Evolutionary conservation across 805 yeast genomes (phyloP).

Genomic region (Nakazawaea wyomingensis): DNA sequence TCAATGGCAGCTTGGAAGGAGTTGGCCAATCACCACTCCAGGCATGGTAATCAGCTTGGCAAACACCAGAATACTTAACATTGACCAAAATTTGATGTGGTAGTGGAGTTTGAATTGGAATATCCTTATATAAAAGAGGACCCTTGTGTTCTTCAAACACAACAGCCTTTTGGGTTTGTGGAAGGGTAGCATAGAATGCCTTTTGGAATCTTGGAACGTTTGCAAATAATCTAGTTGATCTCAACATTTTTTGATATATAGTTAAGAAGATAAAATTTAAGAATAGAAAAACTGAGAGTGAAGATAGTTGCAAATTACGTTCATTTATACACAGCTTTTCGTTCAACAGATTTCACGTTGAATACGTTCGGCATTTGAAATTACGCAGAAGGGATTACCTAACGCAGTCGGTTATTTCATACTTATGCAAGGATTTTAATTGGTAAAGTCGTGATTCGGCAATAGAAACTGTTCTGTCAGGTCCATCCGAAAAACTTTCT

Average conservation of each 20-base stretch:
- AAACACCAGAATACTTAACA: conserved; percentile 84
- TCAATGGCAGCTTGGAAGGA: conserved; percentile 65
- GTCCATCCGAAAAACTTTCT: too few species aligned
- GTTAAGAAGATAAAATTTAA: background rate
- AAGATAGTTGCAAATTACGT: too few species aligned
- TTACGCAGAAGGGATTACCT: too few species aligned
- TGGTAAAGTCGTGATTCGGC: too few species aligned
- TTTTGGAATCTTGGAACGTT: conserved; percentile 45
- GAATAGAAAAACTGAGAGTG: background rate
- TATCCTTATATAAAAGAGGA: conserved; percentile 58
- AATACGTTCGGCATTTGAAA: too few species aligned
- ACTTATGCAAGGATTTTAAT: too few species aligned
- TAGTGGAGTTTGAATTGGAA: conserved; percentile 77
- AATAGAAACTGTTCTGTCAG: too few species aligned
- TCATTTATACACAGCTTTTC: too few species aligned
- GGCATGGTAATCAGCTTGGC: conserved; percentile 93
- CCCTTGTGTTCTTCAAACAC: conserved; percentile 64
- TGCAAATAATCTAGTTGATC: background rate
- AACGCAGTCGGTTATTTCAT: too few species aligned
- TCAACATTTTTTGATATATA: background rate
- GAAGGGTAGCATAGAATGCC: conserved; percentile 28
- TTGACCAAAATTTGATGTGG: conserved; percentile 74
- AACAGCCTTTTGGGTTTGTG: conserved; percentile 60
- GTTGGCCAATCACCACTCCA: conserved; percentile 94
- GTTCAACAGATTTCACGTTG: too few species aligned